Base-by-base conservation (phyloP, 139 green algal genomes). In the Tetraselmis striata region DNA sequence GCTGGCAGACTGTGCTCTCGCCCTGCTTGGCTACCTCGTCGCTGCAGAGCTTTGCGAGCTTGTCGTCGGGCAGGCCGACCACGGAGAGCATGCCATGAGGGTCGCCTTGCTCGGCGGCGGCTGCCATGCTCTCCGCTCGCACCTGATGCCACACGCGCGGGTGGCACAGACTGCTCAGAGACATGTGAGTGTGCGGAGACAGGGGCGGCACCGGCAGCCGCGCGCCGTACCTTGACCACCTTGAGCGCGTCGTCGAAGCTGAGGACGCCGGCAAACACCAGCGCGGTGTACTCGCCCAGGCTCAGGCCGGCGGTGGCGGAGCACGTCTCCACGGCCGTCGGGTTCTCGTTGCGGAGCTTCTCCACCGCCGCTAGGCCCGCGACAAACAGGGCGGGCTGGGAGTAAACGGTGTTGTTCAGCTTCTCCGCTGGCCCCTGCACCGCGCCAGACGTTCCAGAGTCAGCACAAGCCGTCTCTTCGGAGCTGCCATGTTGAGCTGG, bases 221-320 rank as follows among this genome's bases (percentile, higher is more conserved):
- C n/a, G n/a, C n/a, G n/a, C n/a, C n/a, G n/a, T 23, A 45, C 76
- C 80, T 88, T 87, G 18, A 90, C 86, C n/a, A 94, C 93, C 88
- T 93, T 92, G 2, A 98, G 83, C 0, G 89, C 95, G 74, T 98
- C 95, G 85, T 96, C 93, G 79, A 98, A 98, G 82, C 76, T 92
- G 28, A 98, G 83, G 0, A 88, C 94, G 1, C 94, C 95, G 0
- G 92, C 91, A 83, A 94, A 96, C 76, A 97, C 93, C 30, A 98
- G 91, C 1, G 95, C 95, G 32, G 85, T 89, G 91, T 98, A 98
- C 89, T 98, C 95, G 1, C 95, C 95, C 78, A 98, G 89, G 59
- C 86, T 93, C 32, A 98, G 93, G 0, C 95, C 95, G 23, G 95
- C 95, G 23, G 80, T 84, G n/a, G 87, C 90, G 24, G 31, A 45